Evolutionary conservation across 441 rosid species (phyloP).

Genomic region (Erodium moschatum): DNA sequence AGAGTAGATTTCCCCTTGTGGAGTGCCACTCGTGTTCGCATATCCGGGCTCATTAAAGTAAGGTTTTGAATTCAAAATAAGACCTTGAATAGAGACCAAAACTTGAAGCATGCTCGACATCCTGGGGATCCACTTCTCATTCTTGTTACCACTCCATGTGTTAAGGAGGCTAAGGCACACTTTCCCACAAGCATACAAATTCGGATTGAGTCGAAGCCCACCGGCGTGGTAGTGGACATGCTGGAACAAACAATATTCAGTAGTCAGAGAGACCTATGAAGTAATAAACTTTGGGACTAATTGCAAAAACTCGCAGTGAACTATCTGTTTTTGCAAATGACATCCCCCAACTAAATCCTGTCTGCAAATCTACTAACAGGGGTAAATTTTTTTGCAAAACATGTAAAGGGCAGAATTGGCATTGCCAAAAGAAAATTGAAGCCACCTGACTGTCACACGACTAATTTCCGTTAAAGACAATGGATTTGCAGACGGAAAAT

Average conservation of each 20-base stretch:
- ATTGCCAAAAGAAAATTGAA: no score
- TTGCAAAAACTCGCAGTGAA: no score
- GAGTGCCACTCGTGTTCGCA: constrained; percentile 81
- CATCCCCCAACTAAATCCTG: no score
- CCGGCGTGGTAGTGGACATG: constrained; percentile 89
- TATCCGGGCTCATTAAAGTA: constrained; percentile 99
- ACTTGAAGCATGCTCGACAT: constrained; percentile 97
- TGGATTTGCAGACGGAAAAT: no score
- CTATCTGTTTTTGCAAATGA: no score
- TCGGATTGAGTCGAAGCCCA: constrained; percentile 95
- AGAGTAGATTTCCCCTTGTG: constrained; percentile 93
- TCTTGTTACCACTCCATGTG: constrained; percentile 94
- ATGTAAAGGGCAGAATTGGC: no score
- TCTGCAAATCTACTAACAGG: no score
- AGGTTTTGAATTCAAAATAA: constrained; percentile 85
- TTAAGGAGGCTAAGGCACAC: constrained; percentile 97
- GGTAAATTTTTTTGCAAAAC: no score
- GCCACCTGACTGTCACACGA: no score
- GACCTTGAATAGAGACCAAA: constrained; percentile 90
- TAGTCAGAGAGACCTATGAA: constrained; percentile 19
- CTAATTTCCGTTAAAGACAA: no score
- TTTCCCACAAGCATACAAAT: constrained; percentile 87
- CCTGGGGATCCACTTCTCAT: constrained; percentile 89
- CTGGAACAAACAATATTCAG: constrained; percentile 34
- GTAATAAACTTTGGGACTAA: background rate